A percentile compares a stretch with the other conserved stretches of the same genome.
Conservation (phyloP, 2,329 filamentous ascomycete genomes). For the Colletotrichum sp. region DNA sequence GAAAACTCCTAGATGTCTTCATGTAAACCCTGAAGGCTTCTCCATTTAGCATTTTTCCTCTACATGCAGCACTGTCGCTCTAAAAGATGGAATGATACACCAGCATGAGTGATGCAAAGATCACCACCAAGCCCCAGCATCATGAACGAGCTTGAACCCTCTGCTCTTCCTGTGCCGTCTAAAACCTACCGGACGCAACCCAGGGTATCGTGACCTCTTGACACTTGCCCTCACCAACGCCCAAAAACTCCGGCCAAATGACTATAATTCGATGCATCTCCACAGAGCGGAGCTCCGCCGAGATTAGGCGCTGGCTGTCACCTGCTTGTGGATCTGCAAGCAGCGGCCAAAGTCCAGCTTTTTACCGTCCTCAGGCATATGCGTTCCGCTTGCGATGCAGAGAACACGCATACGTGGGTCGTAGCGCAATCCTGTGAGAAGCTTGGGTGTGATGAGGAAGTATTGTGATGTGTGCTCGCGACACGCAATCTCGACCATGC, state of each 20-base stretch:
- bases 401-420: constrained; percentile 91
- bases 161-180: neutral
- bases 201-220: neutral
- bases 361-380: constrained; percentile 61
- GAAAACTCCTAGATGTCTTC: neutral
- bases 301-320: constrained; percentile 37
- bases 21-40: neutral
- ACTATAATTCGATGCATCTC: neutral
- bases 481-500: constrained; percentile 98
- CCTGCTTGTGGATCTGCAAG: constrained; percentile 45
- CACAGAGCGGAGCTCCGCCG: neutral
- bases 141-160: neutral
- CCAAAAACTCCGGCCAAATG: neutral
- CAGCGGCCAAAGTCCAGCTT: constrained; percentile 56
- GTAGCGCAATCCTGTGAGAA: constrained; percentile 85
- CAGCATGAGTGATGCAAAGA: neutral
- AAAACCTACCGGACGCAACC: neutral
- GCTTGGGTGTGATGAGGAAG: constrained; percentile 97
- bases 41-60: neutral
- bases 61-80: neutral
- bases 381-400: constrained; percentile 90
- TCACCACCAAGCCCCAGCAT: neutral
- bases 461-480: constrained; percentile 82
- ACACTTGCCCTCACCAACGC: neutral
- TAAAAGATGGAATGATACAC: neutral